Evolutionary conservation across 75 land plant species (phyloP), one percentile per base, ranked within the genome.

Genomic region (Pinus taeda): DNA sequence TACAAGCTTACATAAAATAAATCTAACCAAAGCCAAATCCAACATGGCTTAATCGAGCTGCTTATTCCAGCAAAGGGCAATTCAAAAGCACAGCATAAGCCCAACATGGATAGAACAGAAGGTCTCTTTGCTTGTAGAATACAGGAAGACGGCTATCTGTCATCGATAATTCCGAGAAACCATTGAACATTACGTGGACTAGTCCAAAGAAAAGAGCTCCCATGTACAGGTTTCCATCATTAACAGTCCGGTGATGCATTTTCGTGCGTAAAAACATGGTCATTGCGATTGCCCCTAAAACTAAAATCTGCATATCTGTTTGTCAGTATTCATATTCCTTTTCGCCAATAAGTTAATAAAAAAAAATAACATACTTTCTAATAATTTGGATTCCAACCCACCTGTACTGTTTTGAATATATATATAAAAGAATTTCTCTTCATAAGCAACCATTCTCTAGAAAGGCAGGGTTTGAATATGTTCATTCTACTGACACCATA

Each of bases 401-500:
- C 96, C 81, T 91, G 93, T 42, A 58, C 59, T 2, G 85, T 77
- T 85, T 91, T 93, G 83, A 95, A 95, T 73, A 91, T 77, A 64
- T 93, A 89, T 55, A 93, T 86, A 75, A 95, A 95, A 6, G 96
- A 91, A 79, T 95, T 93, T 58, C 98, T 75, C 75, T 89, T 88
- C 92, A 91, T 93, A 59, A 95, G 82, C 62, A 95, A 79, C 62
- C 58, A 75, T 67, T 95, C 98, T 77, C 90, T 89, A 13, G 84
- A 59, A 62, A 83, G 74, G 70, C 87, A 84, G 37, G 96, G 93
- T 59, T 91, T 89, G 37, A 93, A 65, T 8, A 95, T 84, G 80
- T 91, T 93, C 74, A 14, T 83, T 78, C 77, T 89, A 36, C 79
- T 76, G 15, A 88, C 75, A 22, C 90, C 93, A 83, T 91, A 95